Evolutionary conservation across 2,329 filamentous ascomycete species (phyloP).

Genomic region (Colletotrichum musae): DNA sequence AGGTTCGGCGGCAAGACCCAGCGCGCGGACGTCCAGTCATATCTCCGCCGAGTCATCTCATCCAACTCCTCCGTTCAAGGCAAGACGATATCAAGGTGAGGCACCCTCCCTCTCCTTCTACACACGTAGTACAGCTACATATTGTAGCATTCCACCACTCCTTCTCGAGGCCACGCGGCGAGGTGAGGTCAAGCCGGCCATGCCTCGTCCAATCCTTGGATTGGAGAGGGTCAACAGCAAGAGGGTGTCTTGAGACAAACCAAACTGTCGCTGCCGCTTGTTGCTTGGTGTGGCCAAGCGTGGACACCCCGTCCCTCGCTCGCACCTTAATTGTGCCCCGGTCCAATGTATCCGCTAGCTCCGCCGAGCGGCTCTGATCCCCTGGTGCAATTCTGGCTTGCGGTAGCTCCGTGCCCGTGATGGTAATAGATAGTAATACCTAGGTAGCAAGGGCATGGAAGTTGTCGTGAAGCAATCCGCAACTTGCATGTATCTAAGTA

Average conservation of each 20-base stretch:
- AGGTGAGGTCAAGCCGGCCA: conserved; percentile 8
- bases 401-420: too few relatives aligned
- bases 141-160: conserved; percentile 3
- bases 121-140: too few relatives aligned
- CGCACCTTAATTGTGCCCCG: conserved; percentile 38
- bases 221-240: not conserved
- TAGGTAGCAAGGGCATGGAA: too few relatives aligned
- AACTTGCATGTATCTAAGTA: too few relatives aligned
- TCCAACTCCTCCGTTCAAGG: not conserved
- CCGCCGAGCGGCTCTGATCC: conserved; percentile 6
- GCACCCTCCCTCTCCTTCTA: too few relatives aligned
- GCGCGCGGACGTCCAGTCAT: not conserved
- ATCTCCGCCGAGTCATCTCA: conserved; percentile 15
- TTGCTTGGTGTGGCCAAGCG: conserved; percentile 33
- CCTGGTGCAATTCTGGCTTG: conserved; percentile 1
- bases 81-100: too few relatives aligned
- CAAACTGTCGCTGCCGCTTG: conserved; percentile 26
- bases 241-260: conserved; percentile 24
- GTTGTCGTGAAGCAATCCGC: too few relatives aligned
- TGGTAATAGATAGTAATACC: too few relatives aligned
- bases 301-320: conserved; percentile 29
- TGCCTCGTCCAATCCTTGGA: conserved; percentile 29
- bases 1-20: not conserved
- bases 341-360: conserved; percentile 19
- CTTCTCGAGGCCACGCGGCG: conserved; percentile 3